These are phyloP conservation scores for Suhomyces wounanorum DNA, from an alignment of 1,139 yeast genomes.

Conservation along the genomic window DNA sequence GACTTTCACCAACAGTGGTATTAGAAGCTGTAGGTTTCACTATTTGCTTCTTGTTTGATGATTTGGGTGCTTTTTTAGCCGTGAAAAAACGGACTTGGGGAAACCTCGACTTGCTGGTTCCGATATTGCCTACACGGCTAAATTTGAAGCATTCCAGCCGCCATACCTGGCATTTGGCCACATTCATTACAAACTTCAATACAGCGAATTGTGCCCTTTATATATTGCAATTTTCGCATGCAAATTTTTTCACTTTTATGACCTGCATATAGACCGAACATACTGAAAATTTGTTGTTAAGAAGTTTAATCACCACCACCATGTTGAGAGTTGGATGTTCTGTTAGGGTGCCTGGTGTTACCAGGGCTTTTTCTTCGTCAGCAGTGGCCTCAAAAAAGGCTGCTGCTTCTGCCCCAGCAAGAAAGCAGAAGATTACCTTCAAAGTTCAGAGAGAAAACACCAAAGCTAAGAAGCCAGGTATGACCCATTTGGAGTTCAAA, in stretches of 20 bases:
- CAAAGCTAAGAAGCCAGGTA: slow-evolving; percentile 43
- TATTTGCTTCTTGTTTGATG: not conserved
- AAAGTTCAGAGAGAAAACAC: slow-evolving; percentile 14
- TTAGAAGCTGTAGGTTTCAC: not conserved
- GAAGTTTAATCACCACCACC: slow-evolving; percentile 1
- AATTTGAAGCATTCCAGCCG: not conserved
- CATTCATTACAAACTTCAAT: not conserved
- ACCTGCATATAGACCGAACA: slow-evolving; percentile 5
- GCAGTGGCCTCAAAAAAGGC: slow-evolving; percentile 8
- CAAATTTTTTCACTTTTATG: slow-evolving; percentile 6
- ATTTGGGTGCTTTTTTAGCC: not conserved
- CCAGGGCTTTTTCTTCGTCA: slow-evolving; percentile 13
- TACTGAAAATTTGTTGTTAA: slow-evolving; percentile 5
- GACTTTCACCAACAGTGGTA: not conserved
- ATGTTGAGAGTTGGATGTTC: slow-evolving; percentile 17
- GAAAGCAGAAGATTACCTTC: slow-evolving; percentile 14
- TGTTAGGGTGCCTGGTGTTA: not conserved
- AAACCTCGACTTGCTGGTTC: not conserved
- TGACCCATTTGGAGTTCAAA: slow-evolving; percentile 44
- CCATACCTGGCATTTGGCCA: slow-evolving; percentile 1
- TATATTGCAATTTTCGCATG: slow-evolving; percentile 4
- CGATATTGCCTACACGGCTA: not conserved
- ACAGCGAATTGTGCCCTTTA: not conserved
- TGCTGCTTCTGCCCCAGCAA: slow-evolving; percentile 14
- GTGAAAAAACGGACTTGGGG: not conserved